Base-by-base conservation (phyloP, 257 asterid genomes). In the Oldenlandia corymbosa region DNA sequence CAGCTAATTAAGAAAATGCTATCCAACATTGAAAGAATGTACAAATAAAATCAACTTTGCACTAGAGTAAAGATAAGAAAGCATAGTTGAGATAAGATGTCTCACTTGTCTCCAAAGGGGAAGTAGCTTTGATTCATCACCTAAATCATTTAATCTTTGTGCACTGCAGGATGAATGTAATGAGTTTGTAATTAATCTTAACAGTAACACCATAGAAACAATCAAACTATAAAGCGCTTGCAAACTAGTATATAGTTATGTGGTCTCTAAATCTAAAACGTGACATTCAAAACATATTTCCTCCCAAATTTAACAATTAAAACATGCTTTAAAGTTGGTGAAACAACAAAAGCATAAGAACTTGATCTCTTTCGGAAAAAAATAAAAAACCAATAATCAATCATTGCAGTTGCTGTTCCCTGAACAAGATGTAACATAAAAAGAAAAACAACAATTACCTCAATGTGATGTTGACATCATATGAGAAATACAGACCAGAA, bases 71-170 rank as follows among this genome's bases (percentile, higher is more conserved):
- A 55, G 23, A 27, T 68, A 31, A 48, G 37, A 9, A 50, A 49
- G 56, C 56, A 28, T 9, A n/a, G 18, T 26, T 52, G 12, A 60
- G 51, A 68, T 59, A 47, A 43, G 57, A 46, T 18, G 23, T 27
- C 85, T 68, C 77, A 94, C 99, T 82, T 90, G 99, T 88, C 92
- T 84, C 99, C 99, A 94, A 20, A 94, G 89, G 62, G 99, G 96
- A 73, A 94, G 96, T 78, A 83, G 58, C 80, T 84, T 94, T n/a
- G 96, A 78, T 78, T 94, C 96, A 62, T 90, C 96, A 37, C 94
- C 94, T 84, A 88, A 78, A 73, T 84, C 99, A 61, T 80, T 88
- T 75, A 90, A 75, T 58, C 91, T 75, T 69, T 94, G 96, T 71
- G 83, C 54, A 58, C 99, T 94, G 88, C 68, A 74, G 72, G 51